Percentiles rank a stretch among this genome's conserved stretches.
Conservation (phyloP, 148 eudicot genomes). For the Hydrangea macrophylla region DNA sequence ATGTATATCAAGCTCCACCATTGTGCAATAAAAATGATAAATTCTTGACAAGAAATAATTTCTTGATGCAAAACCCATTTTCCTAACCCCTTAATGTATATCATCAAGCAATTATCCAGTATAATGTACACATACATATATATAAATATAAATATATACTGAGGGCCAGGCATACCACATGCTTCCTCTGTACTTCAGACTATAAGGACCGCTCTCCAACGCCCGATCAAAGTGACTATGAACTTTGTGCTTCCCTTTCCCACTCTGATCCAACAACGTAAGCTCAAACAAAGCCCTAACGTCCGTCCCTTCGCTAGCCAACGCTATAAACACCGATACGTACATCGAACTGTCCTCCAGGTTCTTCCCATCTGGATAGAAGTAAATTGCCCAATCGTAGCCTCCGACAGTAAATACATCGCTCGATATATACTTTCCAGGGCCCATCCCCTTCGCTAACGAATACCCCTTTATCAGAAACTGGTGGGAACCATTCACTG, state of each 20-base stretch:
- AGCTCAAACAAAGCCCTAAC: slow-evolving; percentile 92
- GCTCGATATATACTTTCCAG: slow-evolving; percentile 68
- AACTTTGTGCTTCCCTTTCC: slow-evolving; percentile 67
- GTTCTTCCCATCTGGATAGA: slow-evolving; percentile 92
- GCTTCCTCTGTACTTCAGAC: slow-evolving; percentile 80
- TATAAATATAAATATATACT: too few relatives aligned
- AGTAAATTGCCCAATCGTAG: slow-evolving; percentile 86
- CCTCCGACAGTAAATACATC: slow-evolving; percentile 80
- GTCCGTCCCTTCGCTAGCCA: slow-evolving; percentile 86
- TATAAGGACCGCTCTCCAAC: slow-evolving; percentile 82
- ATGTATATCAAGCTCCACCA: too few relatives aligned
- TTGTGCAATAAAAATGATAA: too few relatives aligned
- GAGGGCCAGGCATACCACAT: slow-evolving; percentile 86
- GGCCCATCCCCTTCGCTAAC: slow-evolving; percentile 76
- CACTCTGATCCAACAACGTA: slow-evolving; percentile 76
- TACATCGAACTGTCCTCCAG: slow-evolving; percentile 58
- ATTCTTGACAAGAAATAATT: not conserved
- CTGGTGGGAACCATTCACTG: slow-evolving; percentile 73
- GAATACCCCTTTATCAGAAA: slow-evolving; percentile 87
- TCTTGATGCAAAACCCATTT: not conserved
- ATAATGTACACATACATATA: not conserved
- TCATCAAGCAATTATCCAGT: too few relatives aligned
- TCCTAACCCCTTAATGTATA: not conserved
- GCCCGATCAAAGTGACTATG: slow-evolving; percentile 87
- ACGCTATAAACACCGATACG: slow-evolving; percentile 76